Conservation (phyloP, 441 rosid genomes). For the Aleurites moluccanus region DNA sequence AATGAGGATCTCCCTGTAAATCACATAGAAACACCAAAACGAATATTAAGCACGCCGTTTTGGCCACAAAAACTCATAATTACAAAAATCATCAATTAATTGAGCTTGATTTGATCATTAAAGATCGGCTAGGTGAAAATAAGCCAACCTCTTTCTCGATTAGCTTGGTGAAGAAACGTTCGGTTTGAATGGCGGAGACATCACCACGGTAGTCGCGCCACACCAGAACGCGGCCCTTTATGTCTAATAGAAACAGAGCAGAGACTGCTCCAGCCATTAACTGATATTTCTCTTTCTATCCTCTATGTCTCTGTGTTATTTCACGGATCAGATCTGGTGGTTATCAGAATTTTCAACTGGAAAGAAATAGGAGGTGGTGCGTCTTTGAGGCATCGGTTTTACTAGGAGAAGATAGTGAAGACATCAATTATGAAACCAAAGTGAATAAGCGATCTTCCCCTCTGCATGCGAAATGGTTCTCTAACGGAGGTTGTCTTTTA, state of each 20-base stretch:
- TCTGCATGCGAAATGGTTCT: too few species aligned
- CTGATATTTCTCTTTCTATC: too few species aligned
- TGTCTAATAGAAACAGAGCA: conserved; percentile 93
- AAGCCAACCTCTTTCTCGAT: conserved; percentile 78
- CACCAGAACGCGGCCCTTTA: conserved; percentile 90
- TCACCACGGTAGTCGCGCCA: conserved; percentile 99
- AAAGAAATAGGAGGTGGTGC: background rate
- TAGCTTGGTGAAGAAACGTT: conserved; percentile 94
- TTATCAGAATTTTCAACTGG: background rate
- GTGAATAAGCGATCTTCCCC: too few species aligned
- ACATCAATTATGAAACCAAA: too few species aligned
- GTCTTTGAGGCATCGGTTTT: background rate
- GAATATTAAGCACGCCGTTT: conserved; percentile 4
- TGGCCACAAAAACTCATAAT: background rate
- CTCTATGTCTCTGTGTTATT: background rate
- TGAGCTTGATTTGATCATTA: background rate
- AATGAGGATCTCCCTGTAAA: conserved; percentile 83
- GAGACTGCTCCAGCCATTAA: conserved; percentile 93
- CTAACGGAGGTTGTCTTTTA: too few species aligned
- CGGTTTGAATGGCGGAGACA: conserved; percentile 85
- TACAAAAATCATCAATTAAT: background rate
- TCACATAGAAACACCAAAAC: conserved; percentile 12
- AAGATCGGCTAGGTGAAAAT: background rate
- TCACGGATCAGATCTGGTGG: conserved; percentile 29
- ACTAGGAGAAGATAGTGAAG: background rate